Evolutionary conservation across 805 yeast species (phyloP), one percentile per base, ranked within the genome.

Genomic region (Metschnikowia henanensis): DNA sequence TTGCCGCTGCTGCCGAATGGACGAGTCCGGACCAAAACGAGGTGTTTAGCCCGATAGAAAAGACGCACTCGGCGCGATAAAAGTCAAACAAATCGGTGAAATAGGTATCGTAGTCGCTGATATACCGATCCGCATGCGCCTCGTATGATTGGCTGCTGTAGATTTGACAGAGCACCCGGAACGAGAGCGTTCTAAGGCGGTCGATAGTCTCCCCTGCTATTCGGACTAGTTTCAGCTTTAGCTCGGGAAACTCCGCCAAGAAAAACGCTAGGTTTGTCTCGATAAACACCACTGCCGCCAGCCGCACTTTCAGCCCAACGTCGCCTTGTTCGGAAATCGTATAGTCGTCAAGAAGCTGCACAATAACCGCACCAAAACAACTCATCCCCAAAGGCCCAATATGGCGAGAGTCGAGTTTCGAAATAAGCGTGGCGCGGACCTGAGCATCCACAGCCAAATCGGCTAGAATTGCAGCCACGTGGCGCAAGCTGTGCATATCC

Each of bases 261-360:
- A 37, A 30, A 8, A 35, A 4, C 4, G 4, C 21, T 12, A 54
- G 30, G 49, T 75, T 70, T 1, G 51, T 32, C 0, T 48, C 39
- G 0, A 83, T 59, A 2, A 80, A 54, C 5, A 52, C 29, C 2
- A 85, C 58, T 1, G 83, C 68, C 0, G 83, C 73, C 1, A 58
- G 50, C 36, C 98, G 67, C 1, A 89, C 76, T 53, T 80, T 76
- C 36, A 87, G 79, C 2, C 98, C 98, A n/a, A 90, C 91, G 65
- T 91, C 98, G 8, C 98, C 98, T 56, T 87, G 85, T 21, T 79
- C 79, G 0, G 92, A 86, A 2, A 77, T 66, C 0, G 95, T 79
- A 59, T 90, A 89, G 55, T 91, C 97, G 49, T 84, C 83, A 12
- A 92, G 61, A 26, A 79, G 75, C 1, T 49, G 51, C 1, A 75